These are phyloP conservation scores for Morella rubra DNA, from an alignment of 306 rosid genomes.

Conservation along the genomic window DNA sequence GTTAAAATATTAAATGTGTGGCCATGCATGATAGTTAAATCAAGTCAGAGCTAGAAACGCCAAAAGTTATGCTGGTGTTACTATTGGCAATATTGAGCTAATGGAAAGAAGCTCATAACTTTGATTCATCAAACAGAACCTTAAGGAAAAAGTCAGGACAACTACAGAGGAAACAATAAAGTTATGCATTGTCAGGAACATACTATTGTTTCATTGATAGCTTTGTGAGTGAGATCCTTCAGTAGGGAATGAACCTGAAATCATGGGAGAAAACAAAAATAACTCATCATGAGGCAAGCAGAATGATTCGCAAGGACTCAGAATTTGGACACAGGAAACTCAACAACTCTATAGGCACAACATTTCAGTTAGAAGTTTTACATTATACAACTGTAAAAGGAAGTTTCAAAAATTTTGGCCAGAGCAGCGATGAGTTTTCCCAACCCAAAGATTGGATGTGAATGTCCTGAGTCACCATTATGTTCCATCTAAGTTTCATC, in stretches of 20 bases:
- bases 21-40: neutral
- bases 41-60: neutral
- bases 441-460: neutral
- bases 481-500: neutral
- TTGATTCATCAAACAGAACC: neutral
- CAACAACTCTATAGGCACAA: neutral
- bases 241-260: conserved; percentile 69
- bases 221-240: conserved; percentile 82
- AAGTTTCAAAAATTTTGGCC: neutral
- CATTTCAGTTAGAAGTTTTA: conserved; percentile 1
- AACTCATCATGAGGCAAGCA: conserved; percentile 13
- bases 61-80: neutral
- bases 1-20: neutral
- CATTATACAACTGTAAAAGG: neutral
- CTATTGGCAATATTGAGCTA: neutral
- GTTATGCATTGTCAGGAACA: conserved; percentile 23
- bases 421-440: neutral
- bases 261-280: conserved; percentile 21
- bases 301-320: neutral
- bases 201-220: conserved; percentile 75
- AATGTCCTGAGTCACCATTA: neutral
- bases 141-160: conserved; percentile 7
- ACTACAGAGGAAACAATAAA: conserved; percentile 19
- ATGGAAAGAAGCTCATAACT: neutral
- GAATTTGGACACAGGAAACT: conserved; percentile 2